Conservation (phyloP, 2,329 filamentous ascomycete genomes). For the Aureobasidium namibiae region DNA sequence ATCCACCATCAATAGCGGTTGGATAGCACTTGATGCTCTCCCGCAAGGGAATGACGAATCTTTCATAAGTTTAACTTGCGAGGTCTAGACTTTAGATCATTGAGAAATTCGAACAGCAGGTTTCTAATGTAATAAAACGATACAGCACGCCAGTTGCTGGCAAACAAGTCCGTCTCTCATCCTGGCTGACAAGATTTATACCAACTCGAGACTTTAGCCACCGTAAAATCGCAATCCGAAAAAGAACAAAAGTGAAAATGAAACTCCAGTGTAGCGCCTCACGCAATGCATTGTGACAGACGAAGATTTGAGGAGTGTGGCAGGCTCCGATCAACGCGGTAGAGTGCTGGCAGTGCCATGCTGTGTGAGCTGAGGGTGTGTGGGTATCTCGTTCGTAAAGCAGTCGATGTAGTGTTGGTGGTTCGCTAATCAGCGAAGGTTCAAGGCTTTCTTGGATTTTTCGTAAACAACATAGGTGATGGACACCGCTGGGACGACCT, state of each 20-base stretch:
- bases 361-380: neutral
- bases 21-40: too few relatives aligned
- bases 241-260: neutral
- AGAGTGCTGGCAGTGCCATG: neutral
- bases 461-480: constrained; percentile 91
- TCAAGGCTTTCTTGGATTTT: constrained; percentile 69
- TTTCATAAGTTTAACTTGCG: too few relatives aligned
- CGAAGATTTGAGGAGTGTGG: neutral
- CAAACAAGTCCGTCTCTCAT: neutral
- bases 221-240: neutral
- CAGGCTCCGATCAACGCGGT: neutral
- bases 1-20: too few relatives aligned
- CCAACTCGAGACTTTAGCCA: neutral
- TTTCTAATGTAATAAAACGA: neutral
- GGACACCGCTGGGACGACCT: constrained; percentile 90
- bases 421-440: constrained; percentile 20
- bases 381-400: constrained; percentile 12
- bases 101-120: neutral
- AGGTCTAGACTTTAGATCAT: neutral
- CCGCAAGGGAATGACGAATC: too few relatives aligned
- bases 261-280: constrained; percentile 9
- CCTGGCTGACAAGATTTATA: neutral
- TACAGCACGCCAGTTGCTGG: neutral
- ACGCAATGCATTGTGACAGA: constrained; percentile 9
- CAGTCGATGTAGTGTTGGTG: neutral